Evolutionary conservation across 2,329 filamentous ascomycete species (phyloP).

Genomic region (Emmonsia crescens): DNA sequence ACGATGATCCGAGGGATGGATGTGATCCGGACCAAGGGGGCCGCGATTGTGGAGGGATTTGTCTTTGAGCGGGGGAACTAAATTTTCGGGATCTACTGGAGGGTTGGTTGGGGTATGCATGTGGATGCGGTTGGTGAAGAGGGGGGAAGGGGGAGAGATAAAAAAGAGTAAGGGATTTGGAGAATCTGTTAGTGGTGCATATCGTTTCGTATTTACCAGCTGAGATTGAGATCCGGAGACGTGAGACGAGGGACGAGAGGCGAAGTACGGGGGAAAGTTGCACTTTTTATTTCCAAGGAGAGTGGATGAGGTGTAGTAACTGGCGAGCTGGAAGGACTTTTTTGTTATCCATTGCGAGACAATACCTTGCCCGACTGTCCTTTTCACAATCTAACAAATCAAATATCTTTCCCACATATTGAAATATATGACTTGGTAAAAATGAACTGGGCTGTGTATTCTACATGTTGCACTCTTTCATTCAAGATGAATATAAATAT

Average conservation of each 20-base stretch:
- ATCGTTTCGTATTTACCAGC: background rate
- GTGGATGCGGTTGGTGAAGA: background rate
- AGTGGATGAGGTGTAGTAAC: background rate
- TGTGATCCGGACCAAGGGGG: background rate
- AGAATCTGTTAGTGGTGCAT: background rate
- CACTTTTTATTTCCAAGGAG: background rate
- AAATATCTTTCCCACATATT: background rate
- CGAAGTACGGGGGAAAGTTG: background rate
- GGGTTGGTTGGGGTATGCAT: background rate
- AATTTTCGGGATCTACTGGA: background rate
- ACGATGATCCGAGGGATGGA: background rate
- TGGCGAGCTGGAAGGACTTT: background rate
- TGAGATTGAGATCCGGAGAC: background rate
- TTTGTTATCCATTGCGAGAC: background rate
- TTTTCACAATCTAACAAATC: background rate
- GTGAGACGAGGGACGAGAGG: background rate
- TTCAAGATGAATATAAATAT: background rate
- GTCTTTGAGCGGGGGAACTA: background rate
- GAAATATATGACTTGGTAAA: background rate
- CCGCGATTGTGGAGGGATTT: background rate
- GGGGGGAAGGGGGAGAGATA: background rate
- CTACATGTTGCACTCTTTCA: background rate
- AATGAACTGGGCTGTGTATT: background rate
- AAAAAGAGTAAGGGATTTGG: background rate
- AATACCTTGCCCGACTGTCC: background rate